Conservation (phyloP, 805 yeast species). For the Maudiozyma saulgeensis region DNA sequence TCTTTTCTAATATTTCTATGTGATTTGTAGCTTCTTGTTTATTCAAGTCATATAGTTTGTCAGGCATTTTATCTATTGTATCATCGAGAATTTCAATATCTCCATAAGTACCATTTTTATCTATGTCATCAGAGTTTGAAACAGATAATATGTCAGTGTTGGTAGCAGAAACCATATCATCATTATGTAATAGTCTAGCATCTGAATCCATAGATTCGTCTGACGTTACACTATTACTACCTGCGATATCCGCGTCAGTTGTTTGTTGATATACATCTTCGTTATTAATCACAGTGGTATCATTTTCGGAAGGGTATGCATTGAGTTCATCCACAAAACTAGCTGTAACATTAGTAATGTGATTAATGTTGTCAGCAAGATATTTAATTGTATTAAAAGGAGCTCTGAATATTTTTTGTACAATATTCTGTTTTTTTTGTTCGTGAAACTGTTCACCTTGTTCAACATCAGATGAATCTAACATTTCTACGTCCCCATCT, state of each 20-base stretch:
- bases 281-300: neutral
- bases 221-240: neutral
- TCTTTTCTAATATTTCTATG: no score
- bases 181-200: no score
- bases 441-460: no score
- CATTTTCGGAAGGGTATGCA: neutral
- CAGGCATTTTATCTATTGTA: neutral
- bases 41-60: no score
- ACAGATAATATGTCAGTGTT: no score
- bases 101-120: neutral
- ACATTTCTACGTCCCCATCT: neutral
- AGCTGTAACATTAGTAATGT: neutral
- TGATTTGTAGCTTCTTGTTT: no score
- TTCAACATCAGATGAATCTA: neutral
- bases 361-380: neutral
- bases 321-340: neutral
- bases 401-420: neutral
- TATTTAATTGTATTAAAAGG: neutral
- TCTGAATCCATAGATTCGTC: no score
- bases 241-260: neutral
- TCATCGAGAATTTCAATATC: neutral
- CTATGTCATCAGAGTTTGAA: no score
- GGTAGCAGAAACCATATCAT: no score
- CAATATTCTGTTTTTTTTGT: no score
- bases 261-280: neutral